Percentiles rank a stretch among this genome's conserved stretches.
These are phyloP conservation scores for Penicillium sp. DNA, from an alignment of 2,329 filamentous ascomycete genomes.

Conservation along the genomic window DNA sequence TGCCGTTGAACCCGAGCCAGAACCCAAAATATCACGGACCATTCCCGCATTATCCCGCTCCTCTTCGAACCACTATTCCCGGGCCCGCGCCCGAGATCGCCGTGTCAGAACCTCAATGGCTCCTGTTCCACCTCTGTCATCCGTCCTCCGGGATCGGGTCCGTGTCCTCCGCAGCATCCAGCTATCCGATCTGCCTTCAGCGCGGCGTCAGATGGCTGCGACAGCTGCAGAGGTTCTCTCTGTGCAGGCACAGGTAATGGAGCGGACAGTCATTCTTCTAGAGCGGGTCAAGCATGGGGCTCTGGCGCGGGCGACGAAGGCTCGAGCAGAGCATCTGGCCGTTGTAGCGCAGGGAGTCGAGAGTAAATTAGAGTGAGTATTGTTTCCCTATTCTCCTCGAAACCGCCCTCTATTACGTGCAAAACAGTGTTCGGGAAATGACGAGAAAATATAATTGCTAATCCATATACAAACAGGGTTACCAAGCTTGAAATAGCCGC, in stretches of 20 bases:
- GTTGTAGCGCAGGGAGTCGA: conserved; percentile 40
- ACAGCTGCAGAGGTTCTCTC: conserved; percentile 37
- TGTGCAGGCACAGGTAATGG: conserved; percentile 33
- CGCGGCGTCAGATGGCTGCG: conserved; percentile 34
- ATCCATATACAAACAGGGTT: conserved; percentile 26
- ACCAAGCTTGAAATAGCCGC: conserved; percentile 38
- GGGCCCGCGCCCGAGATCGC: conserved; percentile 21
- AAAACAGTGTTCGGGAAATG: neutral
- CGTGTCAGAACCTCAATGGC: conserved; percentile 25
- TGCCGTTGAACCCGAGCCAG: neutral
- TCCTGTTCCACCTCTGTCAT: conserved; percentile 22
- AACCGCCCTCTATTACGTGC: neutral
- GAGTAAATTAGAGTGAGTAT: conserved; percentile 38
- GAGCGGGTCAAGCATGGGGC: conserved; percentile 42
- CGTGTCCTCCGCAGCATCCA: conserved; percentile 31
- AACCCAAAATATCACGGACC: neutral
- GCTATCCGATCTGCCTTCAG: conserved; percentile 33
- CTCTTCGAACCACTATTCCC: conserved; percentile 16
- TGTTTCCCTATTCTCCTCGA: neutral
- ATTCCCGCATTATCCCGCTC: conserved; percentile 5
- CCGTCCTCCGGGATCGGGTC: conserved; percentile 30
- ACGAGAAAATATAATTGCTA: neutral
- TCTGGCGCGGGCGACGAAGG: conserved; percentile 35
- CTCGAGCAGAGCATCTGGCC: conserved; percentile 41
- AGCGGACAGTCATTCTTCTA: conserved; percentile 40